phyloP scores from a whole-genome alignment of 2,329 filamentous ascomycete species.

The Ophiostoma montium region DNA sequence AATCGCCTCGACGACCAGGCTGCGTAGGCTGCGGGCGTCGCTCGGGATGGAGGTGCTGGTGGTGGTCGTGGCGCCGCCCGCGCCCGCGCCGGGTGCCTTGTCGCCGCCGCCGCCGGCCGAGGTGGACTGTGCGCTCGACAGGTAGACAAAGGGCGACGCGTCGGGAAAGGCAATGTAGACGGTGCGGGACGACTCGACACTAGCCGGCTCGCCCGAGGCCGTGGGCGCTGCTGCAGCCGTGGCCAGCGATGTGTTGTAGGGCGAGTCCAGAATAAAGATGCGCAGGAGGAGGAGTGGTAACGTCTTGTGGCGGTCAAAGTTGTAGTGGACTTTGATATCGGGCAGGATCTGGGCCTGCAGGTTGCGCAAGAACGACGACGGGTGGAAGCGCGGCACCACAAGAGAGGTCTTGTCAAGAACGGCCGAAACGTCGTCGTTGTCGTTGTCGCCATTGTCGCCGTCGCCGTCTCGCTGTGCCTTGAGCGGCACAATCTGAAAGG shows the following conservation, averaged over 20 bases:
- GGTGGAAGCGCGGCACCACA: constrained; percentile 58
- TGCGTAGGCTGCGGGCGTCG: constrained; percentile 51
- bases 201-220: constrained; percentile 17
- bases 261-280: constrained; percentile 66
- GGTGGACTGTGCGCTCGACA: constrained; percentile 33
- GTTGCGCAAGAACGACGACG: constrained; percentile 63
- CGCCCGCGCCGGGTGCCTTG: not conserved
- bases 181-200: constrained; percentile 52
- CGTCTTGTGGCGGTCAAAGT: constrained; percentile 55
- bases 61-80: not conserved
- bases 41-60: not conserved
- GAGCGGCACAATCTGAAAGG: constrained; percentile 43
- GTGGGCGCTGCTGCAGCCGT: constrained; percentile 15
- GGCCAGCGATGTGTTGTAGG: constrained; percentile 52
- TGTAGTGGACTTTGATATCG: constrained; percentile 72
- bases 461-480: constrained; percentile 21
- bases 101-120: not conserved
- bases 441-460: constrained; percentile 8
- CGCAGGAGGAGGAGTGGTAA: constrained; percentile 62
- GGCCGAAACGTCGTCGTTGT: constrained; percentile 14
- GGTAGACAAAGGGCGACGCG: constrained; percentile 61
- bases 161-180: constrained; percentile 76
- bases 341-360: constrained; percentile 63
- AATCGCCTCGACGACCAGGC: constrained; percentile 62
- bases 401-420: constrained; percentile 32